These are phyloP conservation scores for Marasmius fiardii DNA, from an alignment of 1,284 basidiomycete species.

Conservation along the genomic window DNA sequence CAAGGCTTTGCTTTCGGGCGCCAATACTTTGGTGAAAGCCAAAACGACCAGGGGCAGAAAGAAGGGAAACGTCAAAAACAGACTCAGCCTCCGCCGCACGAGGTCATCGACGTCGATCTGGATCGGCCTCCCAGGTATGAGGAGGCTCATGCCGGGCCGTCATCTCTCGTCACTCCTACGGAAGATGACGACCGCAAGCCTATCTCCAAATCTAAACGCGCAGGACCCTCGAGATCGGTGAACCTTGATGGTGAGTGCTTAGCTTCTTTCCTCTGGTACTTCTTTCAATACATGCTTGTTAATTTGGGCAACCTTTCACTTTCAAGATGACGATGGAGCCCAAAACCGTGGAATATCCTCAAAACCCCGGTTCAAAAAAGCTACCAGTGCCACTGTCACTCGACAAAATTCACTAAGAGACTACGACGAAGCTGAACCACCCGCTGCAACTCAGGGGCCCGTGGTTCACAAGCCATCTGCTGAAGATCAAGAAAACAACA, in stretches of 20 bases:
- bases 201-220: too few species aligned
- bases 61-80: neutral
- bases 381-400: too few species aligned
- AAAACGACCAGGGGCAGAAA: neutral
- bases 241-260: too few species aligned
- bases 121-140: neutral
- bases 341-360: too few species aligned
- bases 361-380: too few species aligned
- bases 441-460: constrained; percentile 4
- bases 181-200: too few species aligned
- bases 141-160: neutral
- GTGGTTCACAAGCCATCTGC: constrained; percentile 9
- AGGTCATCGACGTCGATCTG: neutral
- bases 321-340: too few species aligned
- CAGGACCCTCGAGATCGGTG: too few species aligned
- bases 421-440: constrained; percentile 2
- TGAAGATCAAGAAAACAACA: constrained; percentile 7
- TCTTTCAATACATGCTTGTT: too few species aligned
- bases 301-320: too few species aligned
- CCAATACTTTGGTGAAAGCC: neutral
- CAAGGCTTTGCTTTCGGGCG: neutral
- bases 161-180: neutral
- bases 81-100: neutral
- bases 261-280: too few species aligned
- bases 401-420: neutral